A percentile compares a stretch with the other conserved stretches of the same genome.
These are phyloP conservation scores for Desmodesmus armatus DNA, from an alignment of 139 green algal species.

Conservation along the genomic window DNA sequence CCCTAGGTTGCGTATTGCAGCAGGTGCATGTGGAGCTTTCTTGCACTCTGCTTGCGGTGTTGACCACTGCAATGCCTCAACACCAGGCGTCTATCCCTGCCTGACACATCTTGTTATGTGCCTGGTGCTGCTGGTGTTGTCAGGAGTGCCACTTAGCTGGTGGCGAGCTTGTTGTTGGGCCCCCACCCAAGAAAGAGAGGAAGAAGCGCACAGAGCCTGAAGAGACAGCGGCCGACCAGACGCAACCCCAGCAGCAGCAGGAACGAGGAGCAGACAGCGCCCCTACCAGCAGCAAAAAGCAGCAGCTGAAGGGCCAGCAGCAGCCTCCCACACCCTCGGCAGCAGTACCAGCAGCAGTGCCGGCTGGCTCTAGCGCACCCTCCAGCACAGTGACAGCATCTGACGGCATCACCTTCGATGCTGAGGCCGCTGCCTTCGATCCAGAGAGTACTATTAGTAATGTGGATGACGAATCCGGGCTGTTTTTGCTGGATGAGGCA, in stretches of 20 bases:
- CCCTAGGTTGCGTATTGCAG: no score
- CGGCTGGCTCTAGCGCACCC: no score
- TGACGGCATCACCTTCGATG: no score
- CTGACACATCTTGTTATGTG: no score
- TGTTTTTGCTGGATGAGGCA: slow-evolving; percentile 45
- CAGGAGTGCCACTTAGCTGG: slow-evolving; percentile 35
- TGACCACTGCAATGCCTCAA: no score
- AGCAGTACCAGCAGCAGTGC: slow-evolving; percentile 36
- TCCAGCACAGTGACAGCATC: no score
- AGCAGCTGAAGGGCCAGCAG: not conserved
- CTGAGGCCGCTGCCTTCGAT: no score
- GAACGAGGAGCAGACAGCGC: not conserved
- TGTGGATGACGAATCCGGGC: not conserved
- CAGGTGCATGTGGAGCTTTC: no score
- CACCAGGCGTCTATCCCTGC: no score
- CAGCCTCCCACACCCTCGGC: not conserved
- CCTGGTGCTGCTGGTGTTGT: not conserved
- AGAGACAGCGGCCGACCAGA: not conserved
- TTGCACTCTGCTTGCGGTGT: no score
- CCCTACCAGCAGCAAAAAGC: slow-evolving; percentile 8
- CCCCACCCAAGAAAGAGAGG: slow-evolving; percentile 20
- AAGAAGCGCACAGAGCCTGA: not conserved
- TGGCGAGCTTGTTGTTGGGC: slow-evolving; percentile 31
- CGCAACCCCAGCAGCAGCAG: not conserved
- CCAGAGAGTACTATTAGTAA: no score